Evolutionary conservation across 1,284 basidiomycete genomes (phyloP), one percentile per base, ranked within the genome.

Genomic region (Coniferiporia weirii): DNA sequence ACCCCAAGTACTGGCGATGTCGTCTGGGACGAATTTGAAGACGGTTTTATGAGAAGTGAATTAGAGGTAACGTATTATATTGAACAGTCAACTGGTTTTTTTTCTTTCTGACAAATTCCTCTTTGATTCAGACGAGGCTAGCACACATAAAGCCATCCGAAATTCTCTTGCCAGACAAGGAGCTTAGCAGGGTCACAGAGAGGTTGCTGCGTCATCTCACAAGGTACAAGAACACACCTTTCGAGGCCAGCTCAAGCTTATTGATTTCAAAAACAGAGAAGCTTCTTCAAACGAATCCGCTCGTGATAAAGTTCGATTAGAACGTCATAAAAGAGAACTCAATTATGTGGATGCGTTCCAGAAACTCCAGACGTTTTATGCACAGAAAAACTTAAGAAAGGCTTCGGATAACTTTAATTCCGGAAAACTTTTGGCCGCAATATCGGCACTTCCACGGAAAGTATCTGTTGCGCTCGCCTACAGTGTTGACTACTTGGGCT

Each of bases 1-100:
- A 85, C 87, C 55, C 91, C 94, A 0, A 86, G 86, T 54, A 97
- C 94, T 0, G 95, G 95, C 0, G 91, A 95, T 64, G 86, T 98
- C 1, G 76, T 94, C 0, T 98, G 92, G 83, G 96, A 99, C 67
- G 84, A 91, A 63, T 97, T 95, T 68, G 79, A 89, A 55, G 92
- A 91, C 88, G 63, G 60, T 68, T 60, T 57, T 47, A 89, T 95
- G 81, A 81, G 93, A 35, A 87, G 84, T n/a, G 94, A 96, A 71
- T 80, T 97, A 4, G 94, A 95, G 76, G 82, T 87, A 59, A 57
- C 72, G 64, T n/a, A 9, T n/a, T 51, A 36, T 9, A 50, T 27
- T 43, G n/a, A 32, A 9, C 8, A 53, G 4, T 32, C 53, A 22
- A 4, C 48, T 19, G 49, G 15, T 34, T 15, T 13, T 50, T 36